Base-by-base conservation (phyloP, 805 yeast genomes). In the Yamadazyma akitaensis region DNA sequence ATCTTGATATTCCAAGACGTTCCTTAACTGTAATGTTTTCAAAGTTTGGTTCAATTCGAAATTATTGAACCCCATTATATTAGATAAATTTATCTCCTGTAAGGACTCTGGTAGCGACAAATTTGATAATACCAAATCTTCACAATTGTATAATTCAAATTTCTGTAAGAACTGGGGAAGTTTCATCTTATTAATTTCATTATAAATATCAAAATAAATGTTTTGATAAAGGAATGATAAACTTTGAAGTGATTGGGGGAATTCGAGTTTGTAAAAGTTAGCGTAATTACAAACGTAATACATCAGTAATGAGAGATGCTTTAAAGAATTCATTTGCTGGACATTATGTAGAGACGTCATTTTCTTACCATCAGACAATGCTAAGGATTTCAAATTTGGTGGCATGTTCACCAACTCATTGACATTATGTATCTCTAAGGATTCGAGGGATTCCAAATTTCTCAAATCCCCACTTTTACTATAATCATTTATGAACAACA, bases 331-430 rank as follows among this genome's bases (percentile, higher is more conserved):
- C 33, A 48, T 17, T 5, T 34, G 12, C 19, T 43, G 38, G 3
- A 48, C 33, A 6, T 34, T 13, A 3, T 37, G 32, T 2, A 48
- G 25, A 17, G 34, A 21, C 16, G 26, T 48, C 18, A 44, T 31
- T 13, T 16, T 37, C 10, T 37, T 32, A 8, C 51, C 48, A 33
- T 48, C 51, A 9, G 42, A 34, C 28, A 48, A 36, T n/a, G 18
- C 28, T 18, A 48, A 37, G 18, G 21, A 14, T 28, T 40, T 26
- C 12, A 44, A 25, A 14, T 31, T 32, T 12, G 25, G 31, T 12
- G 51, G 51, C 21, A 48, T 18, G 38, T 40, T 32, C 16, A 28
- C 34, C 8, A 43, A 33, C 1, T 32, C 35, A 28, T 40, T 43
- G 10, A 44, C 51, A 37, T 44, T 41, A 21, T 43, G 25, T 21